Evolutionary conservation across 495 filamentous ascomycete species (phyloP).

Genomic region (Penicillium bialowiezense): DNA sequence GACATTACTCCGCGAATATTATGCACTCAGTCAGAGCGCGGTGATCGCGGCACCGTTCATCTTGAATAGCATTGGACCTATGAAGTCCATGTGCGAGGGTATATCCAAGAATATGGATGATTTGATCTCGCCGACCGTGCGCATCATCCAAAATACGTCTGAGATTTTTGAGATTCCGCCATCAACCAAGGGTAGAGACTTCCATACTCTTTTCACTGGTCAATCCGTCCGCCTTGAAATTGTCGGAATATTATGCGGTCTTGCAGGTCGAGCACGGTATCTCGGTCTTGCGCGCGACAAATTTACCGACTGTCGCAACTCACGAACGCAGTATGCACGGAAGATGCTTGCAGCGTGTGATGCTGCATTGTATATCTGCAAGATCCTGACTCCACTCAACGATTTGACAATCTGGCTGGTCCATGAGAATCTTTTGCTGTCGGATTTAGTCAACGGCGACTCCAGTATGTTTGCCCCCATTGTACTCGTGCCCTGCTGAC

Average conservation of each 20-base stretch:
- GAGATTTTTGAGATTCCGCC: conserved; percentile 18
- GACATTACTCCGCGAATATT: conserved; percentile 25
- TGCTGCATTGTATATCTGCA: conserved; percentile 26
- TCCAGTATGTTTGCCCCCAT: conserved; percentile 24
- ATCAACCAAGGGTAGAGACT: conserved; percentile 12
- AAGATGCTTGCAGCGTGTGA: conserved; percentile 30
- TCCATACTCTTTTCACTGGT: conserved; percentile 26
- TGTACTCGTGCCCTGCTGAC: no score
- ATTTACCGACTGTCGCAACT: conserved; percentile 3
- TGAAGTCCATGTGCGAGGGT: conserved; percentile 12
- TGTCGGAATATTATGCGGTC: conserved; percentile 24
- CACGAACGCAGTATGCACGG: conserved; percentile 17
- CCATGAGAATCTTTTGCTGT: conserved; percentile 28
- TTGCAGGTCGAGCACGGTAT: conserved; percentile 27
- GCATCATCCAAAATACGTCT: conserved; percentile 27
- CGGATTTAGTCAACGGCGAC: conserved; percentile 20
- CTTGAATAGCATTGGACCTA: conserved; percentile 15
- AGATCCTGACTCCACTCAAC: conserved; percentile 28
- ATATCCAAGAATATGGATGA: conserved; percentile 2
- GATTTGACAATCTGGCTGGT: conserved; percentile 32
- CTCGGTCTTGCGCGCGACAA: conserved; percentile 21
- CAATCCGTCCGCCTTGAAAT: conserved; percentile 27
- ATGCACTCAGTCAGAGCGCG: conserved; percentile 22
- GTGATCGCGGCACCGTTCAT: conserved; percentile 24
- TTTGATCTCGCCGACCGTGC: conserved; percentile 5